A percentile compares a stretch with the other conserved stretches of the same genome.
Conservation (phyloP, 2,329 filamentous ascomycete species). For the Aspergillus sp. region DNA sequence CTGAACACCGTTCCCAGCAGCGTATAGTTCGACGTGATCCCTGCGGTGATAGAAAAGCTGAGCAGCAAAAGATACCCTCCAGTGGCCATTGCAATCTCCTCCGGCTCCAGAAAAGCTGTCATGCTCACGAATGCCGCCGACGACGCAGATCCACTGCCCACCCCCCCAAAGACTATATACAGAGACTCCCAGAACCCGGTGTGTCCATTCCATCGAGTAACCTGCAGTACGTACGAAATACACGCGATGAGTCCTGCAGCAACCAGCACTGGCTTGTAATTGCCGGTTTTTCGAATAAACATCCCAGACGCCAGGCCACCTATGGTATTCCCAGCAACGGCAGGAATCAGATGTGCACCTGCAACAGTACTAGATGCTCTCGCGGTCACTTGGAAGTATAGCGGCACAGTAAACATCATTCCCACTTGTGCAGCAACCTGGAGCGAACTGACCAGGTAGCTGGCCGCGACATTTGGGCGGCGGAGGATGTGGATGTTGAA, state of each 20-base stretch:
- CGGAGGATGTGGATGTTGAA: slow-evolving; percentile 36
- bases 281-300: slow-evolving; percentile 59
- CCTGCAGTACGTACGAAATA: slow-evolving; percentile 53
- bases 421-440: slow-evolving; percentile 61
- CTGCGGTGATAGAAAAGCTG: slow-evolving; percentile 45
- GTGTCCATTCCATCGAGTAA: slow-evolving; percentile 59
- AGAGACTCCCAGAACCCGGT: slow-evolving; percentile 58
- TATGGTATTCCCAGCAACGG: slow-evolving; percentile 64
- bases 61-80: slow-evolving; percentile 49
- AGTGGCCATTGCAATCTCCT: slow-evolving; percentile 51
- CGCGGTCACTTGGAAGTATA: slow-evolving; percentile 68
- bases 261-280: slow-evolving; percentile 58
- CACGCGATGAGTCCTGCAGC: slow-evolving; percentile 52
- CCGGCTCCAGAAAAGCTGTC: slow-evolving; percentile 46
- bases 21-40: slow-evolving; percentile 39
- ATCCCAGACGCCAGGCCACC: slow-evolving; percentile 62
- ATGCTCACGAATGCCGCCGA: slow-evolving; percentile 52
- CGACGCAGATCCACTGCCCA: slow-evolving; percentile 51
- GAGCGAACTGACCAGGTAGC: slow-evolving; percentile 47
- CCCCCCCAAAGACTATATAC: slow-evolving; percentile 59
- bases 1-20: slow-evolving; percentile 39
- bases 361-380: slow-evolving; percentile 59
- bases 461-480: slow-evolving; percentile 28
- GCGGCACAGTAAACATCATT: slow-evolving; percentile 65
- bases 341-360: slow-evolving; percentile 63